phyloP scores from a whole-genome alignment of 2,329 filamentous ascomycete genomes.

The Colletotrichum euphorbiae region DNA sequence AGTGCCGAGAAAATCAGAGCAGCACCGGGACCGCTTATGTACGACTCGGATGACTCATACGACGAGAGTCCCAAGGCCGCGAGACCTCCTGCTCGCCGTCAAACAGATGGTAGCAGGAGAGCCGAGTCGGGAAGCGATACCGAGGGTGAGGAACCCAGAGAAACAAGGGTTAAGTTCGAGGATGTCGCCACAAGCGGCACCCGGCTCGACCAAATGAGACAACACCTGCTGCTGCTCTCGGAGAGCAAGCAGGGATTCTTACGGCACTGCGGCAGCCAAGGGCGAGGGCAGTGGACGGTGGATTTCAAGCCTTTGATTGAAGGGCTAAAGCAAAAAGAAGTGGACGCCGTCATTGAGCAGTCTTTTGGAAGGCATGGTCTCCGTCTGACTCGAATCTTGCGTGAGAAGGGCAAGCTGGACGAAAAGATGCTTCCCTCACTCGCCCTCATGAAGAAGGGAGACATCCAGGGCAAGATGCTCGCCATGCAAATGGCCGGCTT shows the following conservation, averaged over 20 bases:
- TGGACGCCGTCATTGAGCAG: slow-evolving; percentile 84
- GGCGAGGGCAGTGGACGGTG: slow-evolving; percentile 82
- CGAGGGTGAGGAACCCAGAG: slow-evolving; percentile 43
- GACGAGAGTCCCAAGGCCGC: slow-evolving; percentile 43
- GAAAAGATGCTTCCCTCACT: slow-evolving; percentile 87
- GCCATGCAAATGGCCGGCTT: slow-evolving; percentile 88
- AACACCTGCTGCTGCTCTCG: slow-evolving; percentile 78
- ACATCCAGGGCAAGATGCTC: slow-evolving; percentile 86
- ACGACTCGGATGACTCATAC: slow-evolving; percentile 52
- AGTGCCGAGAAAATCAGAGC: slow-evolving; percentile 62
- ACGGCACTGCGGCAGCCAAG: slow-evolving; percentile 71
- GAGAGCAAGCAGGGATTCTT: slow-evolving; percentile 78
- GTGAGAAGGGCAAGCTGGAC: slow-evolving; percentile 91
- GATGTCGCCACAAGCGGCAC: slow-evolving; percentile 57
- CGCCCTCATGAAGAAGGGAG: slow-evolving; percentile 85
- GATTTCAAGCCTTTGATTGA: slow-evolving; percentile 81
- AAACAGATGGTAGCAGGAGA: slow-evolving; percentile 51
- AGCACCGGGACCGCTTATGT: slow-evolving; percentile 41
- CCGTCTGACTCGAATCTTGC: slow-evolving; percentile 86
- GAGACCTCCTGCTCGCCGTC: slow-evolving; percentile 38
- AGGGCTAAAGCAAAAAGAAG: slow-evolving; percentile 78
- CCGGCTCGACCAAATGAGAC: slow-evolving; percentile 71
- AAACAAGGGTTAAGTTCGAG: slow-evolving; percentile 64
- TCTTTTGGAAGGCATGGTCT: slow-evolving; percentile 81
- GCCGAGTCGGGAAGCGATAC: slow-evolving; percentile 47